A percentile compares a stretch with the other conserved stretches of the same genome.
These are phyloP conservation scores for Pythium brassicae DNA, from an alignment of 352 stramenopile species.

Conservation along the genomic window DNA sequence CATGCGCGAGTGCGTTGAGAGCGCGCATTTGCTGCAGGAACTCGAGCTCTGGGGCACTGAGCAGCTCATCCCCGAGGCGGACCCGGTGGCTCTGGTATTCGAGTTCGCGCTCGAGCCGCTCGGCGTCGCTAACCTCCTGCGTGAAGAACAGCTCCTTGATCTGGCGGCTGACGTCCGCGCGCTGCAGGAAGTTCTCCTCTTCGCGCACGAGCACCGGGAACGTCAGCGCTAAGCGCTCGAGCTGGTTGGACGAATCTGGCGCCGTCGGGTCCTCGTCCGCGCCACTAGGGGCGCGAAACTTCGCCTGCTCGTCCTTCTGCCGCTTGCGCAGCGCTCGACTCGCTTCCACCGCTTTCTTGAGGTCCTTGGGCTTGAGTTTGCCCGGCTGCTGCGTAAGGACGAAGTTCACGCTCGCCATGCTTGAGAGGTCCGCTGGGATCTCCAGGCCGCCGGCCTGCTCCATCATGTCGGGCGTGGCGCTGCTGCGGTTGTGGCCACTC, in stretches of 20 bases:
- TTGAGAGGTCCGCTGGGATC: constrained; percentile 63
- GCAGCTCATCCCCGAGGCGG: constrained; percentile 51
- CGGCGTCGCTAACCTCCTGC: constrained; percentile 71
- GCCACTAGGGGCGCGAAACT: constrained; percentile 18
- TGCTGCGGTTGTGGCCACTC: background rate
- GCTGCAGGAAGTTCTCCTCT: constrained; percentile 38
- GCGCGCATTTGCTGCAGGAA: constrained; percentile 48
- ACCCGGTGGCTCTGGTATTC: constrained; percentile 82
- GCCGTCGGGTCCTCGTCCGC: constrained; percentile 5
- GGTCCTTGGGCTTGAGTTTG: constrained; percentile 88
- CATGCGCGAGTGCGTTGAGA: constrained; percentile 25
- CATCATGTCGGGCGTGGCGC: background rate
- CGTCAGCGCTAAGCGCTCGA: constrained; percentile 20
- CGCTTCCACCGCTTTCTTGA: constrained; percentile 84
- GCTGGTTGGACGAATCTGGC: background rate
- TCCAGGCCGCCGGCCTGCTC: constrained; percentile 53
- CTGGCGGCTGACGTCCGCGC: constrained; percentile 38
- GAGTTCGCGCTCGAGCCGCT: constrained; percentile 71
- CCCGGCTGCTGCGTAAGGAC: constrained; percentile 85
- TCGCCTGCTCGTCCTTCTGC: constrained; percentile 64
- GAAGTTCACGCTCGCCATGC: constrained; percentile 68
- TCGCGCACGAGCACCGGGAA: constrained; percentile 55
- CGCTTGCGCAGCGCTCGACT: constrained; percentile 60
- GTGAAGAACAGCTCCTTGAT: constrained; percentile 82
- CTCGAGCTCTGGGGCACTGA: constrained; percentile 43